These are phyloP conservation scores for Skeletonema costatum DNA, from an alignment of 108 stramenopile genomes.

Conservation along the genomic window DNA sequence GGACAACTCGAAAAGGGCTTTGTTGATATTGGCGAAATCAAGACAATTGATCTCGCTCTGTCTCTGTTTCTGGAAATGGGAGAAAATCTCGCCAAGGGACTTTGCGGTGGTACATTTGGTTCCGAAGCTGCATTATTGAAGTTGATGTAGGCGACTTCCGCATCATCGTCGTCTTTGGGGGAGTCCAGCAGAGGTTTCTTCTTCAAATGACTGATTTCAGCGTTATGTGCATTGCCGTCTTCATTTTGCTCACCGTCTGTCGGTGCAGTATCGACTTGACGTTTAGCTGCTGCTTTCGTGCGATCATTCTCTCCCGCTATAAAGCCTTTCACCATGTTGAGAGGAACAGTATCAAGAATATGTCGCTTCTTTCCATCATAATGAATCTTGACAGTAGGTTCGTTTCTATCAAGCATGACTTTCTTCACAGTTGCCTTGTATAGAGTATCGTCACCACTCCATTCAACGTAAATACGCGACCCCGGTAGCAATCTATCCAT, in stretches of 20 bases:
- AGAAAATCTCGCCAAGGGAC: background rate
- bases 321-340: slow-evolving; percentile 21
- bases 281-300: background rate
- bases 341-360: slow-evolving; percentile 17
- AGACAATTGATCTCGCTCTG: background rate
- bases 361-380: slow-evolving; percentile 48
- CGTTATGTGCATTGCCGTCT: background rate
- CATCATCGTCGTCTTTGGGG: background rate
- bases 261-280: background rate
- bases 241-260: background rate
- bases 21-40: slow-evolving; percentile 14
- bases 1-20: background rate
- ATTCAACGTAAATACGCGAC: slow-evolving; percentile 26
- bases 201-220: background rate
- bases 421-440: slow-evolving; percentile 44
- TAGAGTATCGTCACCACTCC: slow-evolving; percentile 24
- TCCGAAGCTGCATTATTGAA: slow-evolving; percentile 4
- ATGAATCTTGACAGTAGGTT: slow-evolving; percentile 27
- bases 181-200: background rate
- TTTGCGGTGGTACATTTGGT: background rate
- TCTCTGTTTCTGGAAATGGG: slow-evolving; percentile 2
- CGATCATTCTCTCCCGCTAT: slow-evolving; percentile 9
- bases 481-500: background rate
- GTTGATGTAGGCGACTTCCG: background rate
- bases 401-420: slow-evolving; percentile 4